Percentiles rank a stretch among this genome's conserved stretches.
Conservation (phyloP, 176 grass and related monocot genomes). For the Phoenix dactylifera region DNA sequence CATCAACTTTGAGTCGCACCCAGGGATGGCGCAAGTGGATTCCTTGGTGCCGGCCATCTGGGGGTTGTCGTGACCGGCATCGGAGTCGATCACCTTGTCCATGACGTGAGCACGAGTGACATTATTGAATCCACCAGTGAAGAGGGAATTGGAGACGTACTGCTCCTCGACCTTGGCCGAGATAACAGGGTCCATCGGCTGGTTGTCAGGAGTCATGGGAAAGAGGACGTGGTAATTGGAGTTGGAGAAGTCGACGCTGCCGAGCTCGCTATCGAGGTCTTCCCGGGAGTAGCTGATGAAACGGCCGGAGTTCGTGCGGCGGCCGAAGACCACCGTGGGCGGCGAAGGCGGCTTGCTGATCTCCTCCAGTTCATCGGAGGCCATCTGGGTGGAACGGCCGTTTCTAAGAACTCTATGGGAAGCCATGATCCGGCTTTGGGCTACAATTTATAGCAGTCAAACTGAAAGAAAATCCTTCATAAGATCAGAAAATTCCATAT, state of each 20-base stretch:
- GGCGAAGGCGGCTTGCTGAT: slow-evolving; percentile 39
- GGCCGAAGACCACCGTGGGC: slow-evolving; percentile 64
- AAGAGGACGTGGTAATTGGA: slow-evolving; percentile 90
- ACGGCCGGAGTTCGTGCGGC: slow-evolving; percentile 69
- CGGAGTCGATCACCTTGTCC: slow-evolving; percentile 30
- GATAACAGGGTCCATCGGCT: slow-evolving; percentile 40
- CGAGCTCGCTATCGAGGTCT: slow-evolving; percentile 91
- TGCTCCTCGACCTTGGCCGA: slow-evolving; percentile 37
- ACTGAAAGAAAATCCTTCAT: too few species aligned
- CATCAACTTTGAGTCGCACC: slow-evolving; percentile 53
- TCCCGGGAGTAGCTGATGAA: slow-evolving; percentile 98
- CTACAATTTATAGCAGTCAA: too few species aligned
- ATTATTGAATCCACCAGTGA: slow-evolving; percentile 93
- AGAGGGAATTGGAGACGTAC: slow-evolving; percentile 75
- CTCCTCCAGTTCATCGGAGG: slow-evolving; percentile 11
- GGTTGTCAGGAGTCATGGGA: slow-evolving; percentile 92
- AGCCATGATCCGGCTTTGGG: slow-evolving; percentile 28
- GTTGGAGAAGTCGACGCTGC: slow-evolving; percentile 84
- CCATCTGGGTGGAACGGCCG: slow-evolving; percentile 32
- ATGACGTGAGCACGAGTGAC: slow-evolving; percentile 74
- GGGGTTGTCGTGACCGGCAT: slow-evolving; percentile 4
- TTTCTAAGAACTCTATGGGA: slow-evolving; percentile 75
- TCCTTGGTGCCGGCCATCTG: slow-evolving; percentile 13
- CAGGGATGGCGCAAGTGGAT: slow-evolving; percentile 50
- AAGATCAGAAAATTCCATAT: too few species aligned